Conservation (phyloP, 2,329 filamentous ascomycete genomes). For the Juglanconis sp. region DNA sequence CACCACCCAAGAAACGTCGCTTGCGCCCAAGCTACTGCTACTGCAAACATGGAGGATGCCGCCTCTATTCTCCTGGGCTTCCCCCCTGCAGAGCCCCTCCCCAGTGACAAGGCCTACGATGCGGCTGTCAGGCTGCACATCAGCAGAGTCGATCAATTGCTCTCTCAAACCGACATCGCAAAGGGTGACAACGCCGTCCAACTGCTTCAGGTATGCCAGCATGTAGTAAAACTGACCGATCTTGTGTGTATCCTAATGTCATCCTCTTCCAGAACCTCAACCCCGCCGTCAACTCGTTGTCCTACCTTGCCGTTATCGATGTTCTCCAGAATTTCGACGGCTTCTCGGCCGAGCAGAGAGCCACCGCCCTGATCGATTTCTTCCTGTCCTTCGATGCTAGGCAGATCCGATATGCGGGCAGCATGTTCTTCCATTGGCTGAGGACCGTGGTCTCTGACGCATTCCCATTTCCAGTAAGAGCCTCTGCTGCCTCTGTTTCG, state of each 20-base stretch:
- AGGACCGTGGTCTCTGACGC: slow-evolving; percentile 36
- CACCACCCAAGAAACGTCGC: background rate
- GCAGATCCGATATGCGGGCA: slow-evolving; percentile 51
- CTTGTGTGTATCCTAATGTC: background rate
- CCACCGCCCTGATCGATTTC: slow-evolving; percentile 40
- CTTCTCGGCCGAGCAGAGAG: slow-evolving; percentile 15
- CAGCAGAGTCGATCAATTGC: slow-evolving; percentile 30
- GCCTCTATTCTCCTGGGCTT: slow-evolving; percentile 40
- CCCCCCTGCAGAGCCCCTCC: slow-evolving; percentile 29
- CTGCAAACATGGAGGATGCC: slow-evolving; percentile 33
- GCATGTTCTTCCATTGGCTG: slow-evolving; percentile 41
- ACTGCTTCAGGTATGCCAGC: slow-evolving; percentile 39
- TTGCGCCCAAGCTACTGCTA: background rate
- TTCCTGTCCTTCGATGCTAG: slow-evolving; percentile 46
- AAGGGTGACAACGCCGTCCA: slow-evolving; percentile 33
- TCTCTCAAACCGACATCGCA: slow-evolving; percentile 32
- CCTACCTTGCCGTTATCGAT: slow-evolving; percentile 48
- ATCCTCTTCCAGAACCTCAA: slow-evolving; percentile 39
- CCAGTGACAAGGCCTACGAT: slow-evolving; percentile 38
- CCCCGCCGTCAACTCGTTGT: slow-evolving; percentile 48
- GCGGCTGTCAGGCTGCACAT: slow-evolving; percentile 36
- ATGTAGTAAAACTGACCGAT: background rate
- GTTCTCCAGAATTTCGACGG: slow-evolving; percentile 32
- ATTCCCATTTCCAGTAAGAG: slow-evolving; percentile 37
- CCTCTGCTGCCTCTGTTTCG: background rate